Conservation (phyloP, 1,284 basidiomycete genomes). For the Mycena sp. region DNA sequence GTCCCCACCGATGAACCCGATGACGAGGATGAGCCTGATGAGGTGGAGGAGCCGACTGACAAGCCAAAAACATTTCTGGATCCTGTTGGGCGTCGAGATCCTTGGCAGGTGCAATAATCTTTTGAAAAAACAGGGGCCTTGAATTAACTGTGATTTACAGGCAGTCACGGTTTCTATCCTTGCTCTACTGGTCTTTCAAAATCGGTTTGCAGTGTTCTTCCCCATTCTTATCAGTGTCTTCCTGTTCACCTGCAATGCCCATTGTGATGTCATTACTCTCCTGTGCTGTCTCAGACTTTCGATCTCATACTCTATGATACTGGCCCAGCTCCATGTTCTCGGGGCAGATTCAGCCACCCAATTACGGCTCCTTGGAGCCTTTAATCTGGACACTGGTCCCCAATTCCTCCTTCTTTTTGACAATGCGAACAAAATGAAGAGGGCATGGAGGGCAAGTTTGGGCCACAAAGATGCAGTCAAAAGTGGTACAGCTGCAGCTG, state of each 20-base stretch:
- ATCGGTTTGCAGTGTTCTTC: constrained; percentile 21
- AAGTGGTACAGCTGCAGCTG: constrained; percentile 34
- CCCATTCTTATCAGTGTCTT: constrained; percentile 11
- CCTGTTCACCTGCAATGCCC: constrained; percentile 23
- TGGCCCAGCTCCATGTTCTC: constrained; percentile 22
- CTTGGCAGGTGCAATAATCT: constrained; percentile 16
- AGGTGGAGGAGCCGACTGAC: not conserved
- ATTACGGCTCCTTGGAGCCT: constrained; percentile 4
- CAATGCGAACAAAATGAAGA: constrained; percentile 35
- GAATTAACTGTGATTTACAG: too few species aligned
- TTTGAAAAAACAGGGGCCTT: not conserved
- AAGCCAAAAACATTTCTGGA: not conserved
- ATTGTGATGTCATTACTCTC: constrained; percentile 23
- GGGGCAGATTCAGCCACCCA: constrained; percentile 16
- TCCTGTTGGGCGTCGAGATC: constrained; percentile 5
- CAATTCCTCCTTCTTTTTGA: constrained; percentile 33
- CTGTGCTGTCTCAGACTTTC: constrained; percentile 28
- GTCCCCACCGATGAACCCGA: not conserved
- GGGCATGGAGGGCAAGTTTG: constrained; percentile 27
- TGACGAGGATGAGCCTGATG: not conserved
- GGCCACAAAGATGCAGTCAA: constrained; percentile 30
- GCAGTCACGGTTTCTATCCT: constrained; percentile 15
- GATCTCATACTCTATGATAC: constrained; percentile 23
- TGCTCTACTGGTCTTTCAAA: constrained; percentile 9
- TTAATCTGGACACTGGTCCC: not conserved